These are phyloP conservation scores for Antitrichia curtipendula DNA, from an alignment of 225 moss, liverwort and hornwort genomes.

Conservation along the genomic window DNA sequence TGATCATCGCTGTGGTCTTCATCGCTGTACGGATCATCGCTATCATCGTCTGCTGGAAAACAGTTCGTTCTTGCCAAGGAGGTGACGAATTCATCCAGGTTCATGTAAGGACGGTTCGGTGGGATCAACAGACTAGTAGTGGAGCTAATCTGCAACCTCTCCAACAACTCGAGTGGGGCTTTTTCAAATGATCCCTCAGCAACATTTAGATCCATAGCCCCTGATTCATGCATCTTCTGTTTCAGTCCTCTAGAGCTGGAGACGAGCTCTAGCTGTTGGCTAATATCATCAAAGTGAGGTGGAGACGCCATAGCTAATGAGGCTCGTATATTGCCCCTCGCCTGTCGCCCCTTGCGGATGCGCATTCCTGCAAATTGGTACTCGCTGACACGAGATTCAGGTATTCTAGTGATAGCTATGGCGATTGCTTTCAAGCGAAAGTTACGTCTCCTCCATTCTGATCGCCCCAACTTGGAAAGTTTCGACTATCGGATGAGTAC, in stretches of 20 bases:
- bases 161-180: background rate
- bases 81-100: constrained; percentile 32
- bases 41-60: constrained; percentile 1
- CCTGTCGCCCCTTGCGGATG: background rate
- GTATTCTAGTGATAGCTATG: background rate
- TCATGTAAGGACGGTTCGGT: constrained; percentile 15
- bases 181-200: background rate
- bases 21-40: background rate
- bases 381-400: background rate
- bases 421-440: background rate
- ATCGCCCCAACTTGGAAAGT: background rate
- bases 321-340: background rate
- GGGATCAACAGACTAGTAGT: background rate
- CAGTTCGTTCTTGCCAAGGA: constrained; percentile 28
- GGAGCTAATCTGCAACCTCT: background rate
- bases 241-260: background rate
- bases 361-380: background rate
- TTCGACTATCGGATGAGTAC: background rate
- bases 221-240: background rate
- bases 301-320: background rate
- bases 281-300: background rate
- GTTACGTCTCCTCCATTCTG: background rate
- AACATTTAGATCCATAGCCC: background rate
- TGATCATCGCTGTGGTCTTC: background rate
- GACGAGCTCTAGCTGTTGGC: background rate